Base-by-base conservation (phyloP, 2,329 filamentous ascomycete species). In the Aureobasidium mangrovei region DNA sequence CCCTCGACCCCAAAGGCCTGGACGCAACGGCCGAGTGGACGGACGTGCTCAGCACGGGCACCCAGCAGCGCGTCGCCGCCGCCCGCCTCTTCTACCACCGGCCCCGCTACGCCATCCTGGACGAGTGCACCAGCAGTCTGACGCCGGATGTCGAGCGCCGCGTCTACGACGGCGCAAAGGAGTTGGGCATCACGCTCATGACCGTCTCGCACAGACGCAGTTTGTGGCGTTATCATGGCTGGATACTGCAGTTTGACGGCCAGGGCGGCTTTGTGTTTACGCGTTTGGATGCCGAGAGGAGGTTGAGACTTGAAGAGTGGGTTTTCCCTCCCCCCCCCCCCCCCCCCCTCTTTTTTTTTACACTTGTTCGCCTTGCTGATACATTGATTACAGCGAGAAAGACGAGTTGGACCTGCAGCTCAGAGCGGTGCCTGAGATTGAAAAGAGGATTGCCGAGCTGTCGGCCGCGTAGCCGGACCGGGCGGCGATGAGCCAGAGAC, bases 161-260 rank as follows among this genome's bases (percentile, higher is more conserved):
- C 67, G 97, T 98, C 90, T 98, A 98, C 70, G 91, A 96, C 63
- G 91, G 89, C 54, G 93, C 93, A 48, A 97, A 98, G 77, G 78
- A 81, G 18, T 73, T 96, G 18, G 90, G 88, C 3, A 93, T 96
- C 63, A 97, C 93, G 0, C 78, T 98, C 59, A 96, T 98, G 88
- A 98, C 93, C 0, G 93, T 98, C 27, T 90, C 84, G 60, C 93
- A 98, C 69, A 77, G 93, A 7, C 77, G 90, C 58, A 95, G 88
- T 72, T 71, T 98, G 62, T 98, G 93, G 93, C 91, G 93, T 70
- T 97, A 98, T 69, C 93, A 98, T 69, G 86, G 83, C 61, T 86
- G 85, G 70, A 97, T 98, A 57, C 70, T 98, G 65, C 93, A 98
- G 70, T 98, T 98, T 67, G 91, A 97, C 69, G 93, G 93, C 0